Base-by-base conservation (phyloP, 164 flowering plant genomes). In the Pachysandra terminalis region DNA sequence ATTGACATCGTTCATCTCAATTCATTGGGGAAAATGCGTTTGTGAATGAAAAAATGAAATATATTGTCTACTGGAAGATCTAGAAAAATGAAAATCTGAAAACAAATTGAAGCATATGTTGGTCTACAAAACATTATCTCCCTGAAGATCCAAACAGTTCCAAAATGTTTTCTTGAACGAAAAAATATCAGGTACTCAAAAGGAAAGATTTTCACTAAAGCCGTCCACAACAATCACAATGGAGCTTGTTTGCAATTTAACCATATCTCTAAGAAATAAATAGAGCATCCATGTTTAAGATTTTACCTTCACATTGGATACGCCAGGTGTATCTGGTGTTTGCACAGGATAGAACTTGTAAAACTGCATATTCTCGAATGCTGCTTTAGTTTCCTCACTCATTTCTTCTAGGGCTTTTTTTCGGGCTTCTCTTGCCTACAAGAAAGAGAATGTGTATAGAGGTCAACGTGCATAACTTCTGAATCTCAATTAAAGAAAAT, bases 271-370 rank as follows among this genome's bases (percentile, higher is more conserved):
- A 19, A 52, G 48, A 52, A n/a, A 28, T n/a, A 60, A 26, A 16
- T n/a, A 52, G 19, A 32, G 17, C 55, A 21, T 56, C 40, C 24
- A n/a, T 23, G 19, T 17, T 10, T 22, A 57, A 21, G 28, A 54
- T 1, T 65, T 51, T 83, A 95, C 99, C 96, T 93, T 93, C 66
- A 87, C 88, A 51, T 61, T n/a, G 10, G 96, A 80, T 66, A 93
- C 68, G 63, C 90, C 98, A 26, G 99, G 99, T 52, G 92, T 69
- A 69, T 87, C 94, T 13, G 92, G 85, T 49, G 96, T 75, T 28
- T 78, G 68, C 48, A 88, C 88, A 19, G 99, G 99, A 74, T 96
- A 96, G 78, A 91, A 96, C 75, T 96, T 96, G 85, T 91, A 93
- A 73, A 96, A 90, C 72, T 66, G 80, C 85, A 93, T 93, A 54